A percentile compares a stretch with the other conserved stretches of the same genome.
These are phyloP conservation scores for Cornus suecica DNA, from an alignment of 148 eudicot genomes.

Conservation along the genomic window DNA sequence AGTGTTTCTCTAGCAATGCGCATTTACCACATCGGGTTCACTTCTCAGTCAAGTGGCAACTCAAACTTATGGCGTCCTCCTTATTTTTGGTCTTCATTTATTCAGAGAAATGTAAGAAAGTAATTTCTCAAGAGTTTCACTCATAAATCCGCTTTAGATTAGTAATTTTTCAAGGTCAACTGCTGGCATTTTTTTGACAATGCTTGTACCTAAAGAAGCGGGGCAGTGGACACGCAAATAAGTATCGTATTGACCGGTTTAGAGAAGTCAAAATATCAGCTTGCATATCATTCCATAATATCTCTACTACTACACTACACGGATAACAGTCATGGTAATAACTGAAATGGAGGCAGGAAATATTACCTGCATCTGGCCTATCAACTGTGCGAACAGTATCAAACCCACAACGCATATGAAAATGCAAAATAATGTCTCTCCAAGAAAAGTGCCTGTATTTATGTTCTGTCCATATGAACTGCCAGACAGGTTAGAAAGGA, in stretches of 20 bases:
- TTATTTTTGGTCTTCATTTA: too few species aligned
- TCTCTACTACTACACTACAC: not conserved
- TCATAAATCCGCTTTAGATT: not conserved
- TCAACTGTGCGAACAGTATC: constrained; percentile 67
- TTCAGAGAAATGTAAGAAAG: too few species aligned
- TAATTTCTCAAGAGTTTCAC: not conserved
- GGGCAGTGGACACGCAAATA: not conserved
- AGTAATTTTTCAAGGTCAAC: not conserved
- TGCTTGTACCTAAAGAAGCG: not conserved
- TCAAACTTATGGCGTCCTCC: too few species aligned
- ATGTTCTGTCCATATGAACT: constrained; percentile 87
- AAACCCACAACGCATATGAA: constrained; percentile 60
- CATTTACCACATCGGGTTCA: too few species aligned
- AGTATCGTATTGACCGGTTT: not conserved
- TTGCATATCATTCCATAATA: not conserved
- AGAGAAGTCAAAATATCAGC: not conserved
- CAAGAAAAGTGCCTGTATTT: constrained; percentile 69
- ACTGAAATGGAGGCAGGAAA: not conserved
- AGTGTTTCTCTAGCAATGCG: too few species aligned
- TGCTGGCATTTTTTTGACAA: not conserved
- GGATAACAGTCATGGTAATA: not conserved
- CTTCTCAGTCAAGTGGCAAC: too few species aligned
- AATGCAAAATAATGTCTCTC: constrained; percentile 67
- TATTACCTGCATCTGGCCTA: constrained; percentile 89
- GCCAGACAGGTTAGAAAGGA: constrained; percentile 17